phyloP scores from a whole-genome alignment of 2,329 filamentous ascomycete genomes.

The Pseudogymnoascus sp. region DNA sequence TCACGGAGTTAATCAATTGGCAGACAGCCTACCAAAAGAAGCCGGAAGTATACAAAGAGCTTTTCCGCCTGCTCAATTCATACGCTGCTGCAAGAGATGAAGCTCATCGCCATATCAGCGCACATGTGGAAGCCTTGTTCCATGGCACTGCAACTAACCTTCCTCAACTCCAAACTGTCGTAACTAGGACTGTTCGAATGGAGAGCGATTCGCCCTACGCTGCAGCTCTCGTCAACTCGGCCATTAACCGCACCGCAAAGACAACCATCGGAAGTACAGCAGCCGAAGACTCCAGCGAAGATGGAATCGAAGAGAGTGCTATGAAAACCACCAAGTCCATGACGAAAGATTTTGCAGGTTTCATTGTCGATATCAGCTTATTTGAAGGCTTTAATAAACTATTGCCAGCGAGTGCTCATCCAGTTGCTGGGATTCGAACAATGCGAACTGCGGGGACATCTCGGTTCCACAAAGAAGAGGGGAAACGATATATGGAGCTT shows the following conservation, averaged over 20 bases:
- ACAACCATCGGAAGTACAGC: not conserved
- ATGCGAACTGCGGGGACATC: not conserved
- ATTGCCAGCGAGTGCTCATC: not conserved
- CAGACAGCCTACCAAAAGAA: not conserved
- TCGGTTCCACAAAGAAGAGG: not conserved
- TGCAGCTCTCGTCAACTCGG: not conserved
- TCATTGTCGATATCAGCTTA: not conserved
- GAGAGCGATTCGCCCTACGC: not conserved
- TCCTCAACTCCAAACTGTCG: not conserved
- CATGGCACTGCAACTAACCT: not conserved
- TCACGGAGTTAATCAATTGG: not conserved
- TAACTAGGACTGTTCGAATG: not conserved
- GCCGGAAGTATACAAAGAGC: not conserved
- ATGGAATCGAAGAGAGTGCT: not conserved
- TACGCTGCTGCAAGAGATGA: not conserved
- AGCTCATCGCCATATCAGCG: not conserved
- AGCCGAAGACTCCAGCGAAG: not conserved
- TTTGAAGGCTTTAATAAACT: not conserved
- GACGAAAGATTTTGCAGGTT: not conserved
- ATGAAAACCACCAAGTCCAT: not conserved
- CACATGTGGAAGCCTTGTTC: not conserved
- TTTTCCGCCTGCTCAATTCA: not conserved
- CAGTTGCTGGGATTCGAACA: not conserved
- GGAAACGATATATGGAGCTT: not conserved
- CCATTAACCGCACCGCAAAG: not conserved